Evolutionary conservation across 441 rosid species (phyloP), one percentile per base, ranked within the genome.

Genomic region (Brassica hybrid): DNA sequence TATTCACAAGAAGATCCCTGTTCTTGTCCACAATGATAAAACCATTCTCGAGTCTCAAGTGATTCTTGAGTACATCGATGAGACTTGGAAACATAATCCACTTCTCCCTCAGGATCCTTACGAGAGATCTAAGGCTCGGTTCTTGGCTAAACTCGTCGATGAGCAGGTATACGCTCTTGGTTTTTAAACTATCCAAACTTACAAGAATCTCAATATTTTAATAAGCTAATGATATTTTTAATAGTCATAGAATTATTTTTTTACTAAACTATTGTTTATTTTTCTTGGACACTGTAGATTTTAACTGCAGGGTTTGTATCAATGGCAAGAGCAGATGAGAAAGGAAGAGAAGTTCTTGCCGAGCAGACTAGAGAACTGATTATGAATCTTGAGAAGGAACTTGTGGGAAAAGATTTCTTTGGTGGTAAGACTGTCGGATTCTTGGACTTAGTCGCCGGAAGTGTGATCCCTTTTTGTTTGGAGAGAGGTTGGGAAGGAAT

Each of bases 61-160:
- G 50, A 84, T 85, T 3, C 83, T 88, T 5, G 86, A 88, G 12
- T 86, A 85, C 75, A 76, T 85, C n/a, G 81, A 88, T 23, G 85
- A 86, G 30, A 83, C 76, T 1, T 82, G 89, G 87, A 43, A 54
- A 11, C 43, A 74, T n/a, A 76, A 82, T 72, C 82, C 83, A 3
- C 41, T 86, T 71, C 73, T 86, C 4, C 81, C 86, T 69, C 76
- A 60, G 7, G 79, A 84, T 81, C 84, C 87, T 7, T 79, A 52
- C 18, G 72, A 78, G 1, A 82, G 77, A 78, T 64, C 85, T 54
- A 60, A 36, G 27, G 80, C 83, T 76, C 71, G 83, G 1, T 76
- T 86, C 73, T 82, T 77, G 54, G 80, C 79, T 1, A 82, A 63
- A 36, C 78, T 86, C 65, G 57, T 82, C 1, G 84, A 84, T 54